phyloP scores from a whole-genome alignment of 768 basidiomycete species.

The Rhizopogon rudus region DNA sequence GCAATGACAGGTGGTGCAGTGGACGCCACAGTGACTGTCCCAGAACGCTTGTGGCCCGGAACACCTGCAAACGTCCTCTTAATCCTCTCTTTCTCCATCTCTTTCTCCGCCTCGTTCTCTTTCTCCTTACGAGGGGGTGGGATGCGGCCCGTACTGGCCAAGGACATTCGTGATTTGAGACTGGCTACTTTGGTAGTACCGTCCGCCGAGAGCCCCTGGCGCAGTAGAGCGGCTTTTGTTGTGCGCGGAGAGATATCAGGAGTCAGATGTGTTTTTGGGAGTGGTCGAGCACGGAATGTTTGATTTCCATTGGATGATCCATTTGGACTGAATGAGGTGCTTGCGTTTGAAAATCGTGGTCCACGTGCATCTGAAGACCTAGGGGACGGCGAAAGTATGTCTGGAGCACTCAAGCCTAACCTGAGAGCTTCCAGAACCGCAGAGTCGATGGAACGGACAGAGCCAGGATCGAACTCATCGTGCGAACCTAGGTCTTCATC shows the following conservation, averaged over 20 bases:
- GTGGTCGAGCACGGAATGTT: conserved; percentile 59
- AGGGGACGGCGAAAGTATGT: conserved; percentile 34
- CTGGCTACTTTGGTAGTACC: conserved; percentile 13
- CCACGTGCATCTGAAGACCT: conserved; percentile 17
- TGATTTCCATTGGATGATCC: conserved; percentile 39
- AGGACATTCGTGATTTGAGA: conserved; percentile 23
- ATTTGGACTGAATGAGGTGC: conserved; percentile 30
- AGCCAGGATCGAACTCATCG: conserved; percentile 29
- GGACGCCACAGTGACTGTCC: conserved; percentile 66
- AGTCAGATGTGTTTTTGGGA: conserved; percentile 54
- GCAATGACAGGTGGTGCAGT: conserved; percentile 68
- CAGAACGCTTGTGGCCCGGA: conserved; percentile 75
- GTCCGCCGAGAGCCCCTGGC: conserved; percentile 53
- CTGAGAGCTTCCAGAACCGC: conserved; percentile 42
- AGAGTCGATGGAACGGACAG: conserved; percentile 40
- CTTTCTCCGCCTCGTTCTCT: conserved; percentile 33
- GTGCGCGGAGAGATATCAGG: conserved; percentile 77
- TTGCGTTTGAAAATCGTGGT: conserved; percentile 14
- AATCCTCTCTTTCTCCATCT: conserved; percentile 56
- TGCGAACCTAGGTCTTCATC: conserved; percentile 22
- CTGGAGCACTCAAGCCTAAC: conserved; percentile 38
- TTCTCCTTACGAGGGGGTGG: conserved; percentile 24
- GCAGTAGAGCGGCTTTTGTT: conserved; percentile 68
- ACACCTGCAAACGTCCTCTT: conserved; percentile 69
- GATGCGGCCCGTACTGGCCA: conserved; percentile 28